phyloP scores from a whole-genome alignment of 2,329 filamentous ascomycete species.

The Penicillium brasilianum region DNA sequence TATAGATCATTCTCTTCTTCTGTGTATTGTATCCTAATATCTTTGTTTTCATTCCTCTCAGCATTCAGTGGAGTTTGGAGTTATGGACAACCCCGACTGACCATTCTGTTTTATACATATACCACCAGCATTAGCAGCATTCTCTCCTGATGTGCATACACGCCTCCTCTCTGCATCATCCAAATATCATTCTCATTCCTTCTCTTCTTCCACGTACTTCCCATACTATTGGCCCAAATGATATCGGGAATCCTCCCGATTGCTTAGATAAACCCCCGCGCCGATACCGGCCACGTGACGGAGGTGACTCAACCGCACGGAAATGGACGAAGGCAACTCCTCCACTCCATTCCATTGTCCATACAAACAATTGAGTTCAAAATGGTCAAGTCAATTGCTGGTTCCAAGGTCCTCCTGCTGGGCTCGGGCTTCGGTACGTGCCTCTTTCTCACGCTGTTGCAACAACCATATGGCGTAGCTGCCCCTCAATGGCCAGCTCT shows the following conservation, averaged over 20 bases:
- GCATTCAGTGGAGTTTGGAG: conserved; percentile 32
- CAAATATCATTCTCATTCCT: not conserved
- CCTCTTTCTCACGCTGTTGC: not conserved
- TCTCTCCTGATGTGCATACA: conserved; percentile 9
- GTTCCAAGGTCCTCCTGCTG: conserved; percentile 46
- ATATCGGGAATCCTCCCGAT: conserved; percentile 6
- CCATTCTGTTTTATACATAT: conserved; percentile 20
- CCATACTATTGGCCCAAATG: not conserved
- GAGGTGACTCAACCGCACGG: conserved; percentile 28
- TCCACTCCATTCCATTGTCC: conserved; percentile 19
- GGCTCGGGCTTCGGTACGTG: conserved; percentile 46
- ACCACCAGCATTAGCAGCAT: conserved; percentile 26
- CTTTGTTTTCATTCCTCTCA: conserved; percentile 18
- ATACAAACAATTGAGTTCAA: conserved; percentile 31
- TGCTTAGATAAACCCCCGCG: conserved; percentile 26
- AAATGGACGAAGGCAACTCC: conserved; percentile 16
- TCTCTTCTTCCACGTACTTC: not conserved
- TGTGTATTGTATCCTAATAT: conserved; percentile 10
- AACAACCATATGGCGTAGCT: conserved; percentile 11
- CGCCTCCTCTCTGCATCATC: conserved; percentile 8
- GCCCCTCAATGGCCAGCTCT: conserved; percentile 26
- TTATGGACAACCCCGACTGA: conserved; percentile 18
- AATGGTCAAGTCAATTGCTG: conserved; percentile 45
- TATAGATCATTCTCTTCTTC: conserved; percentile 29
- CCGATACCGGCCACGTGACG: conserved; percentile 40